A percentile compares a stretch with the other conserved stretches of the same genome.
Evolutionary conservation across 805 yeast genomes (phyloP).

Genomic region (Lipomyces japonicus): DNA sequence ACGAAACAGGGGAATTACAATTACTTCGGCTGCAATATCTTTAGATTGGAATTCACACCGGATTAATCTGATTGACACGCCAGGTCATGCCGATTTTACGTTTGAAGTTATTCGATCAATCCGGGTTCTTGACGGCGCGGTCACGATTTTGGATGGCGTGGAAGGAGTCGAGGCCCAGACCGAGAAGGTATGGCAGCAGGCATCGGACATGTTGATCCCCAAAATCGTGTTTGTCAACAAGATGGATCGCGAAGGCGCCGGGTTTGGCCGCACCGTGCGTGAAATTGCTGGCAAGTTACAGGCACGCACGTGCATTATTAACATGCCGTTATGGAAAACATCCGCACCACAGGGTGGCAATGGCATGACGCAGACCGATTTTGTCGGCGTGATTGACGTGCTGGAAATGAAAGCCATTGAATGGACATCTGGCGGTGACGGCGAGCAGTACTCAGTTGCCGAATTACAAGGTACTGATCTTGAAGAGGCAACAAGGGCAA

Average conservation of each 20-base stretch:
- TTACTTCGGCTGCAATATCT: conserved; percentile 93
- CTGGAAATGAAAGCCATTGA: conserved; percentile 55
- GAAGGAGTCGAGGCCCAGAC: conserved; percentile 99
- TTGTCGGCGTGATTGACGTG: conserved; percentile 74
- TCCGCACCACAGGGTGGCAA: conserved; percentile 4
- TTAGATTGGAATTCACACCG: conserved; percentile 76
- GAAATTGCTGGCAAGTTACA: conserved; percentile 74
- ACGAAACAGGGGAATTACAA: conserved; percentile 88
- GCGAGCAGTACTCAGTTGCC: conserved; percentile 44
- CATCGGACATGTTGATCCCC: conserved; percentile 64
- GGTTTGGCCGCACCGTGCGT: conserved; percentile 81
- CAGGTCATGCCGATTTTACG: conserved; percentile 97
- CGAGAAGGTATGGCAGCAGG: conserved; percentile 93
- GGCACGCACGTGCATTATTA: conserved; percentile 70
- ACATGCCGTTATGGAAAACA: conserved; percentile 52
- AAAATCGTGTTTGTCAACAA: conserved; percentile 79
- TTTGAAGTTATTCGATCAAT: conserved; percentile 89
- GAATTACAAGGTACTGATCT: conserved; percentile 35
- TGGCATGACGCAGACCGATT: conserved; percentile 40
- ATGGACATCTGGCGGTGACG: conserved; percentile 45
- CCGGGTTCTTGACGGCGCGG: conserved; percentile 90
- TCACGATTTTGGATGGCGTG: conserved; percentile 87
- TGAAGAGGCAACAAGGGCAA: conserved; percentile 51
- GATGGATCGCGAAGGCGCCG: conserved; percentile 97
- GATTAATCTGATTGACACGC: conserved; percentile 90